Conservation (phyloP, 176 grass and related monocot genomes). For the Bromus sterilis region DNA sequence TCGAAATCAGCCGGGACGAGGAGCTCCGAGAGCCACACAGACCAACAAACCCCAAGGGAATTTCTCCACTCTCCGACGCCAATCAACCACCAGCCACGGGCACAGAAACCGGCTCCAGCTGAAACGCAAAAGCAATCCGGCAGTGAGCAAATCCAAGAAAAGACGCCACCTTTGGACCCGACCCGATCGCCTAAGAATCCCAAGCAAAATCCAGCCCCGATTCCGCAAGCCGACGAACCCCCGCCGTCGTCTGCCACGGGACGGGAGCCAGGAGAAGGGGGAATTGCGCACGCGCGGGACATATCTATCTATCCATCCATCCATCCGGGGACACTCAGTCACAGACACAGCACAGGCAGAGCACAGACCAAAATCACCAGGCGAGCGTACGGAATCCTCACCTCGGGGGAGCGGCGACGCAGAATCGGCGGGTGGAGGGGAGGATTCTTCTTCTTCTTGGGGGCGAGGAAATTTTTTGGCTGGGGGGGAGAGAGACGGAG, state of each 20-base stretch:
- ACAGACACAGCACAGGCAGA: neutral
- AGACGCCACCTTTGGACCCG: conserved; percentile 18
- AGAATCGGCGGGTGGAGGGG: neutral
- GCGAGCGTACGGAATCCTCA: conserved; percentile 17
- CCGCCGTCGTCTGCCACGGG: too few relatives aligned
- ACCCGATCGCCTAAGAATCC: conserved; percentile 9
- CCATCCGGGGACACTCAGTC: neutral
- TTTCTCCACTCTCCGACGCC: neutral
- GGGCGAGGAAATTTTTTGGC: neutral
- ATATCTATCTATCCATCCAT: neutral
- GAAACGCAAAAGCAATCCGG: neutral
- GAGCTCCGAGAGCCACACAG: neutral
- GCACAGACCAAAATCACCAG: neutral
- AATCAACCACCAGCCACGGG: neutral
- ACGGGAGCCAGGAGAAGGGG: neutral
- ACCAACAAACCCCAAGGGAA: conserved; percentile 12
- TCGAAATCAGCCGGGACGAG: conserved; percentile 6
- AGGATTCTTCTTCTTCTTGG: neutral
- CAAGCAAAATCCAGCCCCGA: neutral
- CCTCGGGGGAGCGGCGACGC: neutral
- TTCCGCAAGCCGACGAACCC: too few relatives aligned
- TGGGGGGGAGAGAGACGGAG: neutral
- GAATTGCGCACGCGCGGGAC: neutral
- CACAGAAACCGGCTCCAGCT: neutral
- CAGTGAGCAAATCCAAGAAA: neutral